Evolutionary conservation across 148 eudicot genomes (phyloP), one percentile per base, ranked within the genome.

Genomic region (Silene uniflora): DNA sequence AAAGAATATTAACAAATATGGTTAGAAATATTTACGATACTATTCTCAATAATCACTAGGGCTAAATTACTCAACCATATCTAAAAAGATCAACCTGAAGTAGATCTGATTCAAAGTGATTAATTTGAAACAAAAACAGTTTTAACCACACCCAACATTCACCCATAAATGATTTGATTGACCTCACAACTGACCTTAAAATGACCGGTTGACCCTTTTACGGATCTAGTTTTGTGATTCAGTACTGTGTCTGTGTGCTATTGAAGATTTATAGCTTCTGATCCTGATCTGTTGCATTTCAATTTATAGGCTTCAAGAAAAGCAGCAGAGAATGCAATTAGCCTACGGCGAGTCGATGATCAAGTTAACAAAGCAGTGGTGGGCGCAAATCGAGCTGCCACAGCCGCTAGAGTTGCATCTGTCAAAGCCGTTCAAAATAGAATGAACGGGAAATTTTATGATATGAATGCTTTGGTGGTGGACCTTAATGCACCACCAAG

Each of bases 381-480:
- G 75, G 96, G 92, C 3, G 92, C 98, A 17, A 92, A 94, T 75
- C 79, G 92, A 78, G 96, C 98, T 13, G 98, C 97, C 56, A 94
- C 89, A 24, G 97, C 97, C 6, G 97, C 97, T 61, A 86, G 97
- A 75, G 97, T 94, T 23, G 96, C 97, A n/a, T 93, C 98, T 55
- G 84, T 94, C 7, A 94, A 90, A 84, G 97, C 98, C 29, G 97
- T 94, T 47, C 98, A 90, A 67, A 92, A 85, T 78, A 79, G 87
- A 14, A 82, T 86, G 77, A 86, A 88, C 27, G 92, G 86, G n/a
- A 85, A 88, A 62, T 83, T 82, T 83, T 85, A 85, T 35, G 90
- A 87, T 49, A 84, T 84, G 73, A 84, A 87, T 47, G 74, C 21
- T 52, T 88, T n/a, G n/a, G n/a, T n/a, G n/a, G n/a, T n/a, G n/a